phyloP scores from a whole-genome alignment of 345 rosid genomes.

The Boechera divaricarpa region DNA sequence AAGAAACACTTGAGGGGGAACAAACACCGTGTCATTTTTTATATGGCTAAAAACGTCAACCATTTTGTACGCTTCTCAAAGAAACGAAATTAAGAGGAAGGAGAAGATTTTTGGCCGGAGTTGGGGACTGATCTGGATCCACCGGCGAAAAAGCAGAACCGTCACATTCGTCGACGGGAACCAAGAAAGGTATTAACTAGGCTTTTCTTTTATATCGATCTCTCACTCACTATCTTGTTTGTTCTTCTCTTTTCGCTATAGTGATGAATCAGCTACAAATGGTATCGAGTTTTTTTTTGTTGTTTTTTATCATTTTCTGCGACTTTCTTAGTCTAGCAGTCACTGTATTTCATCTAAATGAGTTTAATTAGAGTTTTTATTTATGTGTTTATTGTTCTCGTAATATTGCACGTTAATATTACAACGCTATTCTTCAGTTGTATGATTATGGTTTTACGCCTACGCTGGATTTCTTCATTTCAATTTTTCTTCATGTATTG shows the following conservation, averaged over 20 bases:
- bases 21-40: constrained; percentile 27
- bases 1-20: background rate
- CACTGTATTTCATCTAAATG: background rate
- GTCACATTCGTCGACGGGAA: constrained; percentile 15
- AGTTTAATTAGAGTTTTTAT: background rate
- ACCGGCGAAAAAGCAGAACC: constrained; percentile 28
- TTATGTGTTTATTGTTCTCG: background rate
- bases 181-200: background rate
- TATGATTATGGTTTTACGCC: too few relatives aligned
- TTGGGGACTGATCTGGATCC: constrained; percentile 10
- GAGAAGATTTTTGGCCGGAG: constrained; percentile 28
- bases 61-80: constrained; percentile 3
- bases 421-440: too few relatives aligned
- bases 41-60: constrained; percentile 25
- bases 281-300: background rate
- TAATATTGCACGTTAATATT: constrained; percentile 36
- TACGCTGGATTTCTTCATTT: too few relatives aligned
- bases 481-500: too few relatives aligned
- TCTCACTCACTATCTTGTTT: constrained; percentile 6
- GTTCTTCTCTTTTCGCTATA: background rate
- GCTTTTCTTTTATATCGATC: background rate
- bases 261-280: background rate
- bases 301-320: background rate
- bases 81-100: background rate
- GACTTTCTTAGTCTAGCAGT: background rate